Conservation (phyloP, 1,139 yeast genomes). For the Candida labiduridarum region DNA sequence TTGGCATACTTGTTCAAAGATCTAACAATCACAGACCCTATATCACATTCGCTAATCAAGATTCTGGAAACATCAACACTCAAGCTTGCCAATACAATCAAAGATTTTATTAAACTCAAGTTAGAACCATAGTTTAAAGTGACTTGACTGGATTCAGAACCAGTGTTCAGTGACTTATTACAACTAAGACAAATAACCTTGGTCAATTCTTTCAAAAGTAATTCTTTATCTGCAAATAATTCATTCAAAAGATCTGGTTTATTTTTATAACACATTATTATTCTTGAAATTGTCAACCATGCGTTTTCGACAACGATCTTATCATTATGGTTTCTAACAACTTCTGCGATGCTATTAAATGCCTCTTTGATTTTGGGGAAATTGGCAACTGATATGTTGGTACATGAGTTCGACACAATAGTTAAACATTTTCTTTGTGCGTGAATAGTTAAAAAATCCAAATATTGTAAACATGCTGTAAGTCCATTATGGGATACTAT, state of each 20-base stretch:
- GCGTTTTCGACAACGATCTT: slow-evolving; percentile 66
- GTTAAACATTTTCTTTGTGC: slow-evolving; percentile 83
- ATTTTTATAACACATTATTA: slow-evolving; percentile 55
- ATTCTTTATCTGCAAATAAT: slow-evolving; percentile 36
- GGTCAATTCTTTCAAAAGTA: slow-evolving; percentile 30
- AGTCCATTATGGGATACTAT: slow-evolving; percentile 65
- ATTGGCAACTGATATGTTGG: slow-evolving; percentile 45
- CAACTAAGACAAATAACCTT: slow-evolving; percentile 32
- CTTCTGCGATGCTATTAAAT: slow-evolving; percentile 62
- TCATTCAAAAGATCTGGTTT: slow-evolving; percentile 49
- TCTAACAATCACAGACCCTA: slow-evolving; percentile 46
- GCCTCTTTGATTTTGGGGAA: slow-evolving; percentile 55
- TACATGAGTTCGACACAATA: slow-evolving; percentile 78
- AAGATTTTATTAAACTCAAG: slow-evolving; percentile 44
- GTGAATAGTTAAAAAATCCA: slow-evolving; percentile 88
- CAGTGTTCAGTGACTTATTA: slow-evolving; percentile 26
- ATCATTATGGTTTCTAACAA: slow-evolving; percentile 63
- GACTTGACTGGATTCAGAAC: slow-evolving; percentile 20
- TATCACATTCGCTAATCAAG: slow-evolving; percentile 40
- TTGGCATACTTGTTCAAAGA: slow-evolving; percentile 45
- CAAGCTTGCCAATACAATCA: slow-evolving; percentile 38
- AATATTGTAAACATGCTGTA: slow-evolving; percentile 66
- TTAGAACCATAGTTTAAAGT: slow-evolving; percentile 34
- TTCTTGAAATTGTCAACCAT: slow-evolving; percentile 66
- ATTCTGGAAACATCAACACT: slow-evolving; percentile 45